Evolutionary conservation across 2,329 filamentous ascomycete genomes (phyloP), one percentile per base, ranked within the genome.

Genomic region (Claviceps digitariae): DNA sequence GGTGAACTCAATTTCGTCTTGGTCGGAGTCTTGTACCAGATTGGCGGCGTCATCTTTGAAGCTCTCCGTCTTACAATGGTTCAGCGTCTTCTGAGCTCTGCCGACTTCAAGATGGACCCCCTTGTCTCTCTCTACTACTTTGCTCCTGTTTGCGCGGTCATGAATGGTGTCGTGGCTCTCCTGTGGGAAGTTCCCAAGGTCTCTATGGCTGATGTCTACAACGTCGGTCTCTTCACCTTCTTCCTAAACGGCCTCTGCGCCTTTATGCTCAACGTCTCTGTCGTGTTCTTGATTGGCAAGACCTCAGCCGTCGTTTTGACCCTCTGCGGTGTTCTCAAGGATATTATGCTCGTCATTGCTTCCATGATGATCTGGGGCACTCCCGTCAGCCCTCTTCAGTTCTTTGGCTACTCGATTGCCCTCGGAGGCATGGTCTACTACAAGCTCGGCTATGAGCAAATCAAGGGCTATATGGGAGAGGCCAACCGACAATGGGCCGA

Each of bases 1-100:
- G 93, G 93, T 64, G 93, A 98, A 75, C 94, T 98, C 70, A 84
- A 90, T 67, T 98, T 98, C 67, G 86, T 88, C 63, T 74, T 86
- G 70, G 76, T 81, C 59, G 87, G 87, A 58, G 86, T 93, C 71
- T 67, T 90, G 58, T 90, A 82, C 77, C 88, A 93, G 73, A 74
- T 86, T 56, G 82, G 76, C 54, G 87, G 87, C 64, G 84, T 93
- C 64, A 67, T 85, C 63, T 93, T 91, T 64, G 88, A 93, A 72
- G 87, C 87, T 53, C 79, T 88, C 59, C 84, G 87, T 63, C 77
- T 93, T 55, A 87, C 86, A 73, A 84, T 93, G 83, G 86, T 93
- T 52, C 84, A 91, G 74, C 83, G 84, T 56, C 77, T 93, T 47
- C 79, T 93, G 61, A 90, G 83, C 74, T 87, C 84, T 44, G 77